These are phyloP conservation scores for Globisporangium spinosum DNA, from an alignment of 352 stramenopile species.

Conservation along the genomic window DNA sequence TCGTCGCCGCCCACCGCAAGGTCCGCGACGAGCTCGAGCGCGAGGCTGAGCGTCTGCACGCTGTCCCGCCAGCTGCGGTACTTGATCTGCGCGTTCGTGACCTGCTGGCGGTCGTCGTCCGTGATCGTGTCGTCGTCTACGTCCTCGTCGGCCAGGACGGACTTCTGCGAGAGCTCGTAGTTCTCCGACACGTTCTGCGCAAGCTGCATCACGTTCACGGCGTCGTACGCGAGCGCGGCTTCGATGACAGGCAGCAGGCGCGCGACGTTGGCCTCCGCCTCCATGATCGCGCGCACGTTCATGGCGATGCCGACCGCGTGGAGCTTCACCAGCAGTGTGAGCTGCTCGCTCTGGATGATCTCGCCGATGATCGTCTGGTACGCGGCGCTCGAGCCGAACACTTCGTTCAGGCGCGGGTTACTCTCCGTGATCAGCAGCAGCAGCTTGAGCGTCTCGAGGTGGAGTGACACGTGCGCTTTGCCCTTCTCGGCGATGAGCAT, in stretches of 20 bases:
- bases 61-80: constrained; percentile 76
- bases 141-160: constrained; percentile 60
- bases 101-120: constrained; percentile 52
- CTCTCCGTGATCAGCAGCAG: constrained; percentile 79
- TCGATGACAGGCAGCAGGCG: constrained; percentile 69
- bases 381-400: constrained; percentile 46
- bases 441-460: constrained; percentile 79
- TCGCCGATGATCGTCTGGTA: constrained; percentile 72
- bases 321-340: constrained; percentile 46
- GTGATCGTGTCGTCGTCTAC: constrained; percentile 63
- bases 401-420: constrained; percentile 73
- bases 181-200: constrained; percentile 65
- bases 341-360: constrained; percentile 53
- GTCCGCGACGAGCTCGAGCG: constrained; percentile 74
- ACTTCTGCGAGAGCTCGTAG: constrained; percentile 53
- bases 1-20: constrained; percentile 51
- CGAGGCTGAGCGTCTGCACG: constrained; percentile 72
- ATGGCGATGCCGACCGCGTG: constrained; percentile 74
- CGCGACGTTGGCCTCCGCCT: constrained; percentile 63
- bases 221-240: constrained; percentile 72
- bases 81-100: constrained; percentile 63
- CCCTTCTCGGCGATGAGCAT: constrained; percentile 67
- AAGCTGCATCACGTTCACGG: constrained; percentile 67
- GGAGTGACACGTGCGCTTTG: constrained; percentile 43
- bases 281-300: constrained; percentile 75